phyloP scores from a whole-genome alignment of 2,329 filamentous ascomycete genomes.

The Arthrobotrys iridis region DNA sequence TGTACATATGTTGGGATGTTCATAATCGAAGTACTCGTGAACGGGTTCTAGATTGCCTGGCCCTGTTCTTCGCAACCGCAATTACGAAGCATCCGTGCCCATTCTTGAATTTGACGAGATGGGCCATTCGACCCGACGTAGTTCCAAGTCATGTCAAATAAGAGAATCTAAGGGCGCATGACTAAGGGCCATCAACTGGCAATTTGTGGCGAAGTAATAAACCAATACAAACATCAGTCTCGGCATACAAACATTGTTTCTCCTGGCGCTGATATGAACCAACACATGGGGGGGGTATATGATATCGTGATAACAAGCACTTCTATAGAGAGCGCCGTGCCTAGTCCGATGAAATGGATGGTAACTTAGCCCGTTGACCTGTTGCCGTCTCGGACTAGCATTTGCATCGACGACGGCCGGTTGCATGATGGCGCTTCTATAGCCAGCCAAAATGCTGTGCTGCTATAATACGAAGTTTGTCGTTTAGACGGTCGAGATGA shows the following conservation, averaged over 20 bases:
- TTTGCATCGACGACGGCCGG: not conserved
- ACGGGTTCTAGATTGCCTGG: not conserved
- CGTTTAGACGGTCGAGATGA: constrained; percentile 25
- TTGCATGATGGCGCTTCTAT: not conserved
- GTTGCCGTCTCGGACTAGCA: not conserved
- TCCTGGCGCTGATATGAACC: constrained; percentile 12
- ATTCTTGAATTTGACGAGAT: no score
- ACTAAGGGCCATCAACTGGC: not conserved
- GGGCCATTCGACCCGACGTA: not conserved
- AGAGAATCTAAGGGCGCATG: not conserved
- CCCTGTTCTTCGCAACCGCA: not conserved
- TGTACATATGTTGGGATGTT: not conserved
- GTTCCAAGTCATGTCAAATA: constrained; percentile 1
- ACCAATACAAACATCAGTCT: no score
- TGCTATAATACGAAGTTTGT: not conserved
- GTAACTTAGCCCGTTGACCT: not conserved
- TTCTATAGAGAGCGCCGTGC: not conserved
- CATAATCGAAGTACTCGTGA: not conserved
- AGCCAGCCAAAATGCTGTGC: not conserved
- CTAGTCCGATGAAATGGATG: not conserved
- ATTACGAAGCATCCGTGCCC: not conserved
- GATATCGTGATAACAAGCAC: constrained; percentile 3
- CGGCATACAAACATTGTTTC: constrained; percentile 35
- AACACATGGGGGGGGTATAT: not conserved
- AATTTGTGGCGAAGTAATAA: not conserved